Conservation (phyloP, 1,139 yeast genomes). For the Meyerozyma elateridarum region DNA sequence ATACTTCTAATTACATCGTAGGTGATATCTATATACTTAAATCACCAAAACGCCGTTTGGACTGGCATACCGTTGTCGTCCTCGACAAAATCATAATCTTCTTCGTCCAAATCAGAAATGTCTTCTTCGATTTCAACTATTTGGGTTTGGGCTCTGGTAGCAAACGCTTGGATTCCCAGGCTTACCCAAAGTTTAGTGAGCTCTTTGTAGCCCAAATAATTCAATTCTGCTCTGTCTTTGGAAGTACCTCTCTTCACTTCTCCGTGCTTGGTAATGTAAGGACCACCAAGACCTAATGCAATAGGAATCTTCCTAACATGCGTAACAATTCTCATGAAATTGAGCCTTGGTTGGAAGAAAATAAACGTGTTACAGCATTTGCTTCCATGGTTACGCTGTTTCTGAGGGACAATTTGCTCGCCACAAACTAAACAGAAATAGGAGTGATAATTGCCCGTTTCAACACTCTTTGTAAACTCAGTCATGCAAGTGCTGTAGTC, state of each 20-base stretch:
- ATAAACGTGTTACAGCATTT: slow-evolving; percentile 28
- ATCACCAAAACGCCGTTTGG: no score
- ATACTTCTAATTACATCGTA: no score
- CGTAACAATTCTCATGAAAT: slow-evolving; percentile 32
- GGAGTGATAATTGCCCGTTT: slow-evolving; percentile 19
- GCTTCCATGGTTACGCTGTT: slow-evolving; percentile 20
- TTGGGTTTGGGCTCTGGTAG: slow-evolving; percentile 25
- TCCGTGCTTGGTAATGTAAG: slow-evolving; percentile 69
- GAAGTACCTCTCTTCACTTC: slow-evolving; percentile 56
- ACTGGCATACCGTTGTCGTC: no score
- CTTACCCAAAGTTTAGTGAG: slow-evolving; percentile 58
- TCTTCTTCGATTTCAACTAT: no score
- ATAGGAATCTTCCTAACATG: slow-evolving; percentile 26
- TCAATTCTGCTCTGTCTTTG: slow-evolving; percentile 48
- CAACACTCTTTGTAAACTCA: slow-evolving; percentile 17
- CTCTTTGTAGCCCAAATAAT: slow-evolving; percentile 46
- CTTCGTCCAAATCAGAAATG: not conserved
- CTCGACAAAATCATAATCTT: no score
- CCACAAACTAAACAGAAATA: slow-evolving; percentile 35
- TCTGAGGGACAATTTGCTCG: slow-evolving; percentile 14
- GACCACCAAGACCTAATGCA: slow-evolving; percentile 45
- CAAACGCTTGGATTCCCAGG: slow-evolving; percentile 41
- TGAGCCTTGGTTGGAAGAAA: slow-evolving; percentile 40
- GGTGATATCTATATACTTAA: no score
- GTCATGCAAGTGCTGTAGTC: slow-evolving; percentile 29